Conservation (phyloP, 441 rosid genomes). For the Aquilaria agallochum region DNA sequence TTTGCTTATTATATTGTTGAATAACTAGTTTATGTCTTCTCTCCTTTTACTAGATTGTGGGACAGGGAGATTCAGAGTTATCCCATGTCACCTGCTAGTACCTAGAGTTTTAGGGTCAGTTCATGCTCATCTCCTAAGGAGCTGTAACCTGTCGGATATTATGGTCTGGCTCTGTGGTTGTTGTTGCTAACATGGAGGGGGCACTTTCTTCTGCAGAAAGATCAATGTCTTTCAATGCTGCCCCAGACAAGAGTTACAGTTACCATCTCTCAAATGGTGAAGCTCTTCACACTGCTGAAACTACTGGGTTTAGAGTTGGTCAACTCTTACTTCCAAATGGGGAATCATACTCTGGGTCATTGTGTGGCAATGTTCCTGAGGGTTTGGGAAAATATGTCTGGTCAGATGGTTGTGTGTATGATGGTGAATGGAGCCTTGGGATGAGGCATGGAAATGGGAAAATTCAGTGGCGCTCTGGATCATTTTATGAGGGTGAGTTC, state of each 20-base stretch:
- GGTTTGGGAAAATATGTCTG: conserved; percentile 82
- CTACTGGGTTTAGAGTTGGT: conserved; percentile 56
- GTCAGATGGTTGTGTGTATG: conserved; percentile 71
- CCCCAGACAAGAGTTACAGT: conserved; percentile 34
- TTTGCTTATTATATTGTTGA: neutral
- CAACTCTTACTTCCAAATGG: conserved; percentile 59
- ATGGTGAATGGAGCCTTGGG: conserved; percentile 95
- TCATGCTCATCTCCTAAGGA: conserved; percentile 22
- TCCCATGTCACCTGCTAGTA: conserved; percentile 18
- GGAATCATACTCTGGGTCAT: conserved; percentile 73
- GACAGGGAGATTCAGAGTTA: conserved; percentile 12
- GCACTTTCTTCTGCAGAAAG: conserved; percentile 55
- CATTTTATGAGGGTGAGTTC: conserved; percentile 80
- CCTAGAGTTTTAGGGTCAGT: conserved; percentile 22
- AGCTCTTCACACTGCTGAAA: conserved; percentile 40
- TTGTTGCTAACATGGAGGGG: conserved; percentile 39
- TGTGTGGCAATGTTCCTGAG: conserved; percentile 77
- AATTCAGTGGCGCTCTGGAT: conserved; percentile 75
- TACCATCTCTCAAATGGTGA: conserved; percentile 54
- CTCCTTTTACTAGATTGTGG: conserved; percentile 19
- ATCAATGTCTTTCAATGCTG: conserved; percentile 66
- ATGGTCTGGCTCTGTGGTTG: conserved; percentile 81
- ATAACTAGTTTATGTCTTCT: conserved; percentile 16
- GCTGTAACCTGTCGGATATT: conserved; percentile 40
- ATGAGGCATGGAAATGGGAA: conserved; percentile 85